phyloP scores from a whole-genome alignment of 176 grass and related monocot species.

The Musa beccarii region DNA sequence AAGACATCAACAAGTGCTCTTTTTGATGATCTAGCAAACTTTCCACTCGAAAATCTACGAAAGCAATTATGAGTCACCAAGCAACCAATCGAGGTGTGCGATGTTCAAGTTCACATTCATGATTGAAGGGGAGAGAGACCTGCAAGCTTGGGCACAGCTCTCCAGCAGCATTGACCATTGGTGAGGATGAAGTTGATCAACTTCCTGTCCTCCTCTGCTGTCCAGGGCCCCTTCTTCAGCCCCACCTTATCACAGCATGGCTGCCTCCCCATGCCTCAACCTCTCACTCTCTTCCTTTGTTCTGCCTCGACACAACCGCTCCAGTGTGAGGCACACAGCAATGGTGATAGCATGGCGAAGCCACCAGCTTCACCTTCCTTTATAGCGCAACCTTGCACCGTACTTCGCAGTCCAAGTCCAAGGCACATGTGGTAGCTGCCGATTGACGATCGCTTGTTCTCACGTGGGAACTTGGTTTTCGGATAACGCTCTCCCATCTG shows the following conservation, averaged over 20 bases:
- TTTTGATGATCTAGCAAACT: not conserved
- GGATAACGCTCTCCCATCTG: not conserved
- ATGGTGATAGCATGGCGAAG: not conserved
- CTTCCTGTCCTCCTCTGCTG: conserved; percentile 82
- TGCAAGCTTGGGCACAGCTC: conserved; percentile 81
- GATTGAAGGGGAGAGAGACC: conserved; percentile 15
- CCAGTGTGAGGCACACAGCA: not conserved
- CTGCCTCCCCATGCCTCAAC: conserved; percentile 60
- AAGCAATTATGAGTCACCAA: no score
- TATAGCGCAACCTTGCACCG: not conserved
- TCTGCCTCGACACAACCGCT: not conserved
- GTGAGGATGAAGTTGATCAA: conserved; percentile 65
- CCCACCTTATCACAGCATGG: conserved; percentile 87
- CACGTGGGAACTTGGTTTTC: not conserved
- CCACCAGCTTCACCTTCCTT: not conserved
- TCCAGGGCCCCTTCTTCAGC: conserved; percentile 86
- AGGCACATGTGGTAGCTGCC: not conserved
- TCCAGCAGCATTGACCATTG: conserved; percentile 86
- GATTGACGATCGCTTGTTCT: not conserved
- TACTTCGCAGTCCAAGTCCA: not conserved
- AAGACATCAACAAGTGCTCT: not conserved
- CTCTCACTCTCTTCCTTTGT: not conserved
- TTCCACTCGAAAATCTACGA: not conserved
- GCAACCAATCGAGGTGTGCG: no score
- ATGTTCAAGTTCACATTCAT: no score